These are phyloP conservation scores for Setaria viridis DNA, from an alignment of 202 grass and related monocot genomes.

Conservation along the genomic window DNA sequence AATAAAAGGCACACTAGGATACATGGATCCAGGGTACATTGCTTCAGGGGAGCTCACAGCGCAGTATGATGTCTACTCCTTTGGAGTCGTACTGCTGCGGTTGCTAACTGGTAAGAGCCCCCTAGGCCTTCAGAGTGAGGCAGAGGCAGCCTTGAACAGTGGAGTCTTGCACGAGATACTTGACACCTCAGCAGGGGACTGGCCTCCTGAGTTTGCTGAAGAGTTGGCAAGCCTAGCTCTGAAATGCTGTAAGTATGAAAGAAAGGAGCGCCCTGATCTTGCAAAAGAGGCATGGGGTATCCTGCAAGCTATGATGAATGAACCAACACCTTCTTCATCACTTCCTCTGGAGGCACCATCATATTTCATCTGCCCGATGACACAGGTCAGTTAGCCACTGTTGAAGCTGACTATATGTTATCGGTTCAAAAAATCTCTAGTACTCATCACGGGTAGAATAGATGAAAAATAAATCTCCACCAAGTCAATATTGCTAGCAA, in stretches of 20 bases:
- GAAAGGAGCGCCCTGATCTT: slow-evolving; percentile 65
- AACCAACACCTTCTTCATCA: slow-evolving; percentile 34
- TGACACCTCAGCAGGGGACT: slow-evolving; percentile 58
- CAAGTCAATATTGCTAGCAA: not conserved
- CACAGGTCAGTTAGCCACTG: slow-evolving; percentile 42
- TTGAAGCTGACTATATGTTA: not conserved
- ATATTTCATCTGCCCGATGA: slow-evolving; percentile 52
- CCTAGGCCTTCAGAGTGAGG: slow-evolving; percentile 51
- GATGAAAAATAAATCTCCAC: slow-evolving; percentile 21
- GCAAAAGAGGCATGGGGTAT: slow-evolving; percentile 54
- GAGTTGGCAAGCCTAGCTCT: slow-evolving; percentile 57
- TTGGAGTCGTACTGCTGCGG: slow-evolving; percentile 65
- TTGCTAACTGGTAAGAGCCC: slow-evolving; percentile 61
- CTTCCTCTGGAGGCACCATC: slow-evolving; percentile 19
- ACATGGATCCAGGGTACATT: slow-evolving; percentile 75
- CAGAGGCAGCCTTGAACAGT: slow-evolving; percentile 48
- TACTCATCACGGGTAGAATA: slow-evolving; percentile 6
- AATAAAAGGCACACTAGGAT: slow-evolving; percentile 64
- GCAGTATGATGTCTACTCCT: slow-evolving; percentile 71
- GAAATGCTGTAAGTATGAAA: slow-evolving; percentile 48
- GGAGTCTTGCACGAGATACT: slow-evolving; percentile 51
- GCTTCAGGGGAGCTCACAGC: slow-evolving; percentile 61
- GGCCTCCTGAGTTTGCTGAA: slow-evolving; percentile 49
- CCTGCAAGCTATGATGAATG: slow-evolving; percentile 53
- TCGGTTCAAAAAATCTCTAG: not conserved